Evolutionary conservation across 2,329 filamentous ascomycete species (phyloP), one percentile per base, ranked within the genome.

Genomic region (Exophiala viscosa): DNA sequence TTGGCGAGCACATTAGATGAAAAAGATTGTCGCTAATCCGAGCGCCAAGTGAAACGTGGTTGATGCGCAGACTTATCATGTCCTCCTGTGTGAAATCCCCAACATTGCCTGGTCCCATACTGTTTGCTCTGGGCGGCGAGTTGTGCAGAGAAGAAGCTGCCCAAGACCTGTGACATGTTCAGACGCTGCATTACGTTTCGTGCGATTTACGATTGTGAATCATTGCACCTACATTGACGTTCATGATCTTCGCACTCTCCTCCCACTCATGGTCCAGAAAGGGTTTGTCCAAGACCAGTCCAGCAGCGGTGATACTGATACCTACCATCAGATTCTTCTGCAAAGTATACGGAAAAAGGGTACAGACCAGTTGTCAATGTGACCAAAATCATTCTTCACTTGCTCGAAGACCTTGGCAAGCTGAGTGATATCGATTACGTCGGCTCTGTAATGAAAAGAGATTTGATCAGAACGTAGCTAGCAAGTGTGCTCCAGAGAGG

Each of bases 111-210:
- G n/a, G n/a, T n/a, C n/a, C n/a, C n/a, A n/a, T n/a, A n/a, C n/a
- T n/a, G n/a, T n/a, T n/a, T n/a, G n/a, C n/a, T n/a, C 49, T 72
- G 69, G 0, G 74, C 76, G 1, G 74, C 76, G 5, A 75, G 62
- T 57, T 79, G 73, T 0, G 76, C 74, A 6, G 67, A 71, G 55
- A 72, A 76, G 56, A 72, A 76, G 2, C 70, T 62, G 0, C 74
- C 74, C 28, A 70, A 64, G 34, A 72, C 67, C 50, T 78, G 78
- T 46, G 72, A 62, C 11, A 77, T 60, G 20, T 69, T 66, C 13
- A 33, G 32, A 13, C 7, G 13, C 32, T 9, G 11, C 35, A 8
- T 9, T 38, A 38, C n/a, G 35, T 38, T 9, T 38, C 14, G 11
- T 7, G 8, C 15, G 14, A 14, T 14, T 11, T 11, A 38, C 8